Evolutionary conservation across 1,139 yeast species (phyloP), one percentile per base, ranked within the genome.

Genomic region (Meyerozyma athensensis): DNA sequence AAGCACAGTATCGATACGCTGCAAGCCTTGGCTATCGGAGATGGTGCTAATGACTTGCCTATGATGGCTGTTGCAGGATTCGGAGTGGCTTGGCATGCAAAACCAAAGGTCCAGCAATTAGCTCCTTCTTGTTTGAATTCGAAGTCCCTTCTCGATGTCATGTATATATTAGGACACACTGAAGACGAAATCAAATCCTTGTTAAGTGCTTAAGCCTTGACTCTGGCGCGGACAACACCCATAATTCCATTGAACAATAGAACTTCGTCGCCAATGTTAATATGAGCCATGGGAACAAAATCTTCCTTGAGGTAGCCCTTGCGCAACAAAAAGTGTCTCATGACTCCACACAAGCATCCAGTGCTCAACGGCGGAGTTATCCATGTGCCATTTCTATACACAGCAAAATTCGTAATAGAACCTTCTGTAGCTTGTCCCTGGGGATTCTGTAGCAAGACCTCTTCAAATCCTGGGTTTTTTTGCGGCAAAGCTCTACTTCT

Each of bases 31-130:
- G 97, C 97, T 30, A 86, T 94, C 26, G 99, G 99, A 21, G 98
- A 94, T 57, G 98, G 98, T 22, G 96, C 97, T 19, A 94, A 94
- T 53, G 99, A 94, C 61, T 68, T 94, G 56, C 77, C 77, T 32
- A 95, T 95, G 90, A 92, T 94, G 97, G 75, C 70, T 3, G 78
- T 65, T 14, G 97, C 96, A 2, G 97, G 98, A 0, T 86, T 80
- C 58, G 98, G 98, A 14, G 72, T 94, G 42, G 98, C 98, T 0
- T 94, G 96, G 94, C 85, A 89, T 56, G 98, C 98, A 13, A 94
- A 94, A 58, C 97, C 97, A 22, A 79, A 73, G 45, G 98, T 94
- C 4, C 97, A 87, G 57, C 52, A 61, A 41, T 63, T 66, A 48
- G 98, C 98, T 0, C 97, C 97, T 8, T 71, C 86, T 33, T 73